These are phyloP conservation scores for Colletotrichum sidae DNA, from an alignment of 2,329 filamentous ascomycete genomes.

Conservation along the genomic window DNA sequence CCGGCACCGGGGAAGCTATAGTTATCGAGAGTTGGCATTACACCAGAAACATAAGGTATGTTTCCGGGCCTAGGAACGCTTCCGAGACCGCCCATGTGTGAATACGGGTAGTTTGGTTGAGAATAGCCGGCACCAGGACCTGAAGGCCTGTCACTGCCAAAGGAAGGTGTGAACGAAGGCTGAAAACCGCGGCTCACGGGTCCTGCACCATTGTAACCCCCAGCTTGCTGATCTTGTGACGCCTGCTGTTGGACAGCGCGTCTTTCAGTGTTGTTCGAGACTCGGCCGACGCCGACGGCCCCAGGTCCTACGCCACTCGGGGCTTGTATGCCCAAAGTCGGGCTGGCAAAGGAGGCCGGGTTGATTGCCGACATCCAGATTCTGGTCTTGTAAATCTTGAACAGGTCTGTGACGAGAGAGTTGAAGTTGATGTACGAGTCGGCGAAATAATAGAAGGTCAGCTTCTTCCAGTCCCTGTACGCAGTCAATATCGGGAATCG, in stretches of 20 bases:
- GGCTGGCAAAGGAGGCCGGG: slow-evolving; percentile 91
- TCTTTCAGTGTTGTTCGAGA: slow-evolving; percentile 55
- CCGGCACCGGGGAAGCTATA: slow-evolving; percentile 57
- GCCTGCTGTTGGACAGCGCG: slow-evolving; percentile 53
- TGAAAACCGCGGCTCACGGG: slow-evolving; percentile 56
- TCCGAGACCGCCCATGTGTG: slow-evolving; percentile 36
- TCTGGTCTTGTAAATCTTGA: slow-evolving; percentile 99
- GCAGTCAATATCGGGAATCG: slow-evolving; percentile 6
- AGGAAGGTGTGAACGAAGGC: slow-evolving; percentile 55
- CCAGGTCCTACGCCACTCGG: slow-evolving; percentile 75
- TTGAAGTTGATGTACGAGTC: slow-evolving; percentile 99
- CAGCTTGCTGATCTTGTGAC: slow-evolving; percentile 47
- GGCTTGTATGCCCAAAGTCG: slow-evolving; percentile 77
- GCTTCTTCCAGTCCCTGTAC: slow-evolving; percentile 93
- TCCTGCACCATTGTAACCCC: slow-evolving; percentile 50
- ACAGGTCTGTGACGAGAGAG: slow-evolving; percentile 93
- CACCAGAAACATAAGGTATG: slow-evolving; percentile 52
- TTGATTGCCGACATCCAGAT: slow-evolving; percentile 99
- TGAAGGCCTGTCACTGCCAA: slow-evolving; percentile 55
- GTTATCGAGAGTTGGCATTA: slow-evolving; percentile 55
- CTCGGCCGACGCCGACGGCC: slow-evolving; percentile 69
- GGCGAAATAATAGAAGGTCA: slow-evolving; percentile 99
- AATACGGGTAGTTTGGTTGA: slow-evolving; percentile 51
- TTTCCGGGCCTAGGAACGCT: slow-evolving; percentile 50
- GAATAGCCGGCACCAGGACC: slow-evolving; percentile 51